phyloP scores from a whole-genome alignment of 1,284 basidiomycete genomes.

The Naganishia albida region DNA sequence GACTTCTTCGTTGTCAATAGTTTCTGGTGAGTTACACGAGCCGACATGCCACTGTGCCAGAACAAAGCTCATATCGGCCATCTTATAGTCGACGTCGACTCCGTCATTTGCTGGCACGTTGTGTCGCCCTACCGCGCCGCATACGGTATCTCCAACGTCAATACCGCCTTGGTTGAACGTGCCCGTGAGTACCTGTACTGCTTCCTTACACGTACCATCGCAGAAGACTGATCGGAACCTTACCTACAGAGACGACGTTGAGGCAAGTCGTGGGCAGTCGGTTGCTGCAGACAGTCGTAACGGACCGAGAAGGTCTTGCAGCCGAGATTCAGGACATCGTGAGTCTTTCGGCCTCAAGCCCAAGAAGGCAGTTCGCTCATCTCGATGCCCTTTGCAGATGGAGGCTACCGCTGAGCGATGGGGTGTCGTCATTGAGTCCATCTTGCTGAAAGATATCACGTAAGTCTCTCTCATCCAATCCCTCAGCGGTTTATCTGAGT shows the following conservation, averaged over 20 bases:
- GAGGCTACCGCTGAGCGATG: constrained; percentile 69
- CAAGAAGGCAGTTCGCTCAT: background rate
- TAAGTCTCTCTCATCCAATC: constrained; percentile 4
- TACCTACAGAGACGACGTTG: constrained; percentile 71
- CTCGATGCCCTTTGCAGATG: constrained; percentile 38
- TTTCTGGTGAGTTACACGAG: constrained; percentile 21
- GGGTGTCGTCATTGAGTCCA: constrained; percentile 93
- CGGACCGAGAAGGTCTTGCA: constrained; percentile 91
- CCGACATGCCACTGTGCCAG: too few species aligned
- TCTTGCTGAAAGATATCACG: constrained; percentile 67
- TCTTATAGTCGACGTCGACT: constrained; percentile 54
- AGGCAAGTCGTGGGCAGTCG: constrained; percentile 92
- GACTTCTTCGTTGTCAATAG: background rate
- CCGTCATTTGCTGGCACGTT: constrained; percentile 82
- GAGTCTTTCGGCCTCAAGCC: constrained; percentile 39
- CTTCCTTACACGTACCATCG: background rate
- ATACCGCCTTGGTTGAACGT: constrained; percentile 83
- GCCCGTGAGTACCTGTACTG: constrained; percentile 59
- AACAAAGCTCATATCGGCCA: background rate
- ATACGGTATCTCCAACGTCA: constrained; percentile 86
- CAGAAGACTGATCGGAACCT: background rate
- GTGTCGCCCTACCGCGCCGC: constrained; percentile 80
- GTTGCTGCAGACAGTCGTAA: constrained; percentile 59
- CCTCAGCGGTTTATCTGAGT: background rate
- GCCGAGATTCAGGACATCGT: constrained; percentile 95